Conservation (phyloP, 257 asterid genomes). For the Anisodus tanguticus region DNA sequence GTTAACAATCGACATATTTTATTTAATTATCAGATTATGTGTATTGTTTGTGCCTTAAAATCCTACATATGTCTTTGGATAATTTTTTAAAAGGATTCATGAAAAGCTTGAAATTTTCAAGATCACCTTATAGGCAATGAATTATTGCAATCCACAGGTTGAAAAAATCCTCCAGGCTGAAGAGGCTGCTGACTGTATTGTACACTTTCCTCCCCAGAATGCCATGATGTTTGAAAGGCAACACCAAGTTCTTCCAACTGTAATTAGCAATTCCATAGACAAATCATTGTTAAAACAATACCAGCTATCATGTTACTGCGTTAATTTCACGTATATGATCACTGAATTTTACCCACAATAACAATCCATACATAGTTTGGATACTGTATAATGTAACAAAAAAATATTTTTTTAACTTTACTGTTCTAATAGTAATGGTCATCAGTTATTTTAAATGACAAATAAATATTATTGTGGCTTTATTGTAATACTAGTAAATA, state of each 20-base stretch:
- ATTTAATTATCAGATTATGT: neutral
- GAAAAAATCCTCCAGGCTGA: constrained; percentile 34
- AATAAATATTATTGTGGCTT: neutral
- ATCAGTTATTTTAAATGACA: neutral
- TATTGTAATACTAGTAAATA: neutral
- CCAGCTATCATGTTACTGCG: no score
- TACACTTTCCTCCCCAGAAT: constrained; percentile 33
- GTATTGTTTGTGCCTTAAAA: neutral
- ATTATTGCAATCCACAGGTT: constrained; percentile 36
- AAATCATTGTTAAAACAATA: neutral
- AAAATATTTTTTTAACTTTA: neutral
- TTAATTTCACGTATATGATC: neutral
- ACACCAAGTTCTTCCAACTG: constrained; percentile 44
- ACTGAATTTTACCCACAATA: neutral
- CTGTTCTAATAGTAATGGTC: neutral
- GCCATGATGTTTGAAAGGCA: constrained; percentile 36
- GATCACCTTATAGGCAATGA: constrained; percentile 36
- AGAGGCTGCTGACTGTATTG: constrained; percentile 30
- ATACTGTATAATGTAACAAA: neutral
- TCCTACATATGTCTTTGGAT: neutral
- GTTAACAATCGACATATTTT: neutral
- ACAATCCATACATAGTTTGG: neutral
- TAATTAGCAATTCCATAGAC: neutral
- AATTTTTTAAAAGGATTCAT: neutral
- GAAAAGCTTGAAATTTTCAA: neutral